phyloP scores from a whole-genome alignment of 2,329 filamentous ascomycete genomes.

The Exophiala oligosperma region DNA sequence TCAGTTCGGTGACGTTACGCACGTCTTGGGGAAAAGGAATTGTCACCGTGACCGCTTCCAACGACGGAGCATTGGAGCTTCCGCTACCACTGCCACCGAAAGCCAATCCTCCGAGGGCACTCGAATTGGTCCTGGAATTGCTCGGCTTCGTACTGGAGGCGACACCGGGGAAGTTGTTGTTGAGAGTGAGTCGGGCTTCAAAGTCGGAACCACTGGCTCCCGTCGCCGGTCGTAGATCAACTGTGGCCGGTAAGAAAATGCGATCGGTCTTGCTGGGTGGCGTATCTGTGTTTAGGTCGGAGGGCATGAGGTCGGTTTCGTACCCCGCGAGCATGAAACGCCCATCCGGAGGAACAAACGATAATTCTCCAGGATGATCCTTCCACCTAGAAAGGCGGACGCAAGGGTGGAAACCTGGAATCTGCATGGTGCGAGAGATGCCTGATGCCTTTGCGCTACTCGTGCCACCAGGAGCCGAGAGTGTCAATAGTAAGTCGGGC shows the following conservation, averaged over 20 bases:
- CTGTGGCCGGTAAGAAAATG: slow-evolving; percentile 76
- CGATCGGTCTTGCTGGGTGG: slow-evolving; percentile 57
- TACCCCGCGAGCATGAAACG: slow-evolving; percentile 92
- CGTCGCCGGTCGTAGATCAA: slow-evolving; percentile 79
- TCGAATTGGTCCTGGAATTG: slow-evolving; percentile 44
- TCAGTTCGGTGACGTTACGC: slow-evolving; percentile 78
- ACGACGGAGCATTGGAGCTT: slow-evolving; percentile 57
- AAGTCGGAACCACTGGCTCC: slow-evolving; percentile 79
- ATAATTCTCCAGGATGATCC: slow-evolving; percentile 85
- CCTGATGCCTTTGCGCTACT: slow-evolving; percentile 51
- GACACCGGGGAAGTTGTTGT: slow-evolving; percentile 61
- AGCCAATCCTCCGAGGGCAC: slow-evolving; percentile 50
- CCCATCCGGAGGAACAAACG: slow-evolving; percentile 92
- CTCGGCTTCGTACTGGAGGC: slow-evolving; percentile 20
- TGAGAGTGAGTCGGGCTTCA: slow-evolving; percentile 75
- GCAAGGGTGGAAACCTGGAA: slow-evolving; percentile 95
- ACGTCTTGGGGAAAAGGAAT: slow-evolving; percentile 78
- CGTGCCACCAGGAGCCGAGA: slow-evolving; percentile 79
- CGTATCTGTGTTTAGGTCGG: slow-evolving; percentile 59
- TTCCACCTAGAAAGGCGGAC: slow-evolving; percentile 89
- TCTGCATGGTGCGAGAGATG: slow-evolving; percentile 71
- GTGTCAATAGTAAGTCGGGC: slow-evolving; percentile 79
- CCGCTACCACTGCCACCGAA: slow-evolving; percentile 45
- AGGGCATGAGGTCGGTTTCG: slow-evolving; percentile 84
- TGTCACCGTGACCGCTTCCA: slow-evolving; percentile 77